phyloP scores from a whole-genome alignment of 305 asterid genomes.

The Stenogyne calaminthoides region DNA sequence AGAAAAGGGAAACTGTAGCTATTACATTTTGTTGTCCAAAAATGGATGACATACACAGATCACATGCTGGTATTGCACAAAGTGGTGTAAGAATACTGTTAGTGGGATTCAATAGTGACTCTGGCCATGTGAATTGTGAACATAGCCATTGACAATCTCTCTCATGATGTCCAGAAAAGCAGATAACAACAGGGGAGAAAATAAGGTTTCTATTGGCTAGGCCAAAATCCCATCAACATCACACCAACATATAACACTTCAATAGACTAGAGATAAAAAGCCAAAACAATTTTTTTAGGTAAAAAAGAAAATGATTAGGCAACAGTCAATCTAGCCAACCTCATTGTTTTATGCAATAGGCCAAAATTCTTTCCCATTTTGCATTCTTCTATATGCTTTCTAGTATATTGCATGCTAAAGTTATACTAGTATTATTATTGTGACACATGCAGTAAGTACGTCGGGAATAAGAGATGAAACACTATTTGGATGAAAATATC shows the following conservation, averaged over 20 bases:
- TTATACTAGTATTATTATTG: neutral
- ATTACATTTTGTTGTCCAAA: slow-evolving; percentile 26
- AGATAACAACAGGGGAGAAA: slow-evolving; percentile 19
- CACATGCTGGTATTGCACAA: slow-evolving; percentile 29
- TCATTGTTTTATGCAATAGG: slow-evolving; percentile 4
- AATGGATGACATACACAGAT: slow-evolving; percentile 23
- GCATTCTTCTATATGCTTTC: neutral
- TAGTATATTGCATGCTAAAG: neutral
- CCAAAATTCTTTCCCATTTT: neutral
- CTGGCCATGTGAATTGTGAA: slow-evolving; percentile 16
- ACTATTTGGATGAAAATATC: neutral
- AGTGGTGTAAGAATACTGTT: slow-evolving; percentile 20
- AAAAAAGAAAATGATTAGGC: slow-evolving; percentile 3
- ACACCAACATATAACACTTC: slow-evolving; percentile 3
- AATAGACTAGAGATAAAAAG: slow-evolving; percentile 22
- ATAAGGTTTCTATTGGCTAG: slow-evolving; percentile 29
- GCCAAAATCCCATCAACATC: slow-evolving; percentile 40
- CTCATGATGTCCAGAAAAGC: slow-evolving; percentile 27
- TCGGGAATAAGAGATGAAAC: neutral
- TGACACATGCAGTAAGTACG: neutral
- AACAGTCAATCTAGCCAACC: slow-evolving; percentile 34
- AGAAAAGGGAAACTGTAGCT: slow-evolving; percentile 30
- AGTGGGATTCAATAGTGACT: slow-evolving; percentile 28
- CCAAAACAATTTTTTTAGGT: slow-evolving; percentile 15
- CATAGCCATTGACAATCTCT: neutral